Base-by-base conservation (phyloP, 2,329 filamentous ascomycete genomes). In the Alternaria arborescens region DNA sequence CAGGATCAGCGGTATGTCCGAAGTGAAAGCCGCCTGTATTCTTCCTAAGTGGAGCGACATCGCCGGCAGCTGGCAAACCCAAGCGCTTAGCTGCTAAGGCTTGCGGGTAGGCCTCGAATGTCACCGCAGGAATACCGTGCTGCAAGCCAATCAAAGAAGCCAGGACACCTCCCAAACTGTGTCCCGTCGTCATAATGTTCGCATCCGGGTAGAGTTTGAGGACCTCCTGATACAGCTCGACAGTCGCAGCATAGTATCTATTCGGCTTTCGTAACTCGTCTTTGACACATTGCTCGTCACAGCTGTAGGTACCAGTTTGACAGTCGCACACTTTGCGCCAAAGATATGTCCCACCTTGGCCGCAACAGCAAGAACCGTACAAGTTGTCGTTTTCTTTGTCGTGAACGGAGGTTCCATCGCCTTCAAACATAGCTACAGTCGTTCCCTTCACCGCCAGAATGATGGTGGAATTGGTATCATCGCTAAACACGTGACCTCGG, bases 311-410 rank as follows among this genome's bases (percentile, higher is more conserved):
- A 4, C 71, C 68, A 3, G 76, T 78, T 52, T 71, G 69, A 38
- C 76, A 78, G 50, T 78, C 76, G 55, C 76, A 78, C 8, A 74
- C 73, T 46, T 74, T 61, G 6, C 71, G 67, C 76, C 76, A 78
- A 36, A 76, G 70, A 53, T 77, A 78, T 10, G 74, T 63, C 11
- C 76, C 76, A 8, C 74, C 73, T 43, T 78, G 76, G 18, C 71
- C 76, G 48, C 76, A 78, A 51, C 76, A 78, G 47, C 76, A 78
- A 7, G 74, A 77, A 0, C 75, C 76, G 47, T 74, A 76, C 1
- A 78, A 60, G 24, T 78, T 78, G 63, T 78, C 76, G 50, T 78
- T 78, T 8, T 77, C 76, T 50, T 78, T 78, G 55, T 78, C 76
- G 43, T 73, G 70, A 2, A 70, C 71, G 4, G 74, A 76, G 1